A percentile compares a stretch with the other conserved stretches of the same genome.
Conservation (phyloP, 169 alveolate genomes). For the Perkinsus olseni region DNA sequence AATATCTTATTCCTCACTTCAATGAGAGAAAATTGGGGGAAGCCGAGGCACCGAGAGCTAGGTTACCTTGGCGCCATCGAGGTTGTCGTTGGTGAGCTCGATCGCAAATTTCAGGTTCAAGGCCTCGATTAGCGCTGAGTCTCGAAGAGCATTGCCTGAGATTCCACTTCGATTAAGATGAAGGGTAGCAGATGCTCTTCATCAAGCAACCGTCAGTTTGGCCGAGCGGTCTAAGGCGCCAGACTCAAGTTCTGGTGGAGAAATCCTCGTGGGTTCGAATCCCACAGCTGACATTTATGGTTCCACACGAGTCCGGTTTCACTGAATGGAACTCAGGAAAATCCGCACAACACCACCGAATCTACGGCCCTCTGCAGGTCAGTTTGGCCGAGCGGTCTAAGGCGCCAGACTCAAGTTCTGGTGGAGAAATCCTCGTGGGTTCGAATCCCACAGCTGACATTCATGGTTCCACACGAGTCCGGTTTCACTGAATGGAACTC, state of each 20-base stretch:
- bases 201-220: background rate
- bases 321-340: too few relatives aligned
- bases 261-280: slow-evolving; percentile 3
- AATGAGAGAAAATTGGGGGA: background rate
- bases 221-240: slow-evolving; percentile 2
- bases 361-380: too few relatives aligned
- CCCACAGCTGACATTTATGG: slow-evolving; percentile 5
- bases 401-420: too few relatives aligned
- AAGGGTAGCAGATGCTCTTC: background rate
- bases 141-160: slow-evolving; percentile 74
- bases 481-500: slow-evolving; percentile 33
- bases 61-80: slow-evolving; percentile 14
- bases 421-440: too few relatives aligned
- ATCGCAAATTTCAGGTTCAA: slow-evolving; percentile 78
- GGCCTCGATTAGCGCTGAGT: slow-evolving; percentile 78
- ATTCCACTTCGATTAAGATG: slow-evolving; percentile 51
- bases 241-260: slow-evolving; percentile 3
- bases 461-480: too few relatives aligned
- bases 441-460: too few relatives aligned
- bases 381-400: background rate
- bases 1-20: background rate
- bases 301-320: too few relatives aligned
- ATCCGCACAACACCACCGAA: too few relatives aligned
- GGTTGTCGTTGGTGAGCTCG: slow-evolving; percentile 62
- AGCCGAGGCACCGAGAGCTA: background rate